Base-by-base conservation (phyloP, 148 eudicot species). In the Persicaria tinctoria region DNA sequence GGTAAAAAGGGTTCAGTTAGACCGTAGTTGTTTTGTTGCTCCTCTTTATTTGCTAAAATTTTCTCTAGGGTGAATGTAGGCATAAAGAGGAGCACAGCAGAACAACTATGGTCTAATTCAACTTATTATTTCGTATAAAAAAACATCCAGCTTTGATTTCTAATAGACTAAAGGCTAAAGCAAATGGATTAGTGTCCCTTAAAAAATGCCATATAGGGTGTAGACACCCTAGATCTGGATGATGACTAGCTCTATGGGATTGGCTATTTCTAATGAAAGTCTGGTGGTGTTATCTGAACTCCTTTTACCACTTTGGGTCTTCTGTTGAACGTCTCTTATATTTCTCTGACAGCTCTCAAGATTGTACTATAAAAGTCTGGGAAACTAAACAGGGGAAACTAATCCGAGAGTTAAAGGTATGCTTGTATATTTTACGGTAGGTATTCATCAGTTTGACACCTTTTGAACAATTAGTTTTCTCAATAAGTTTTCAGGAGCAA, bases 321-420 rank as follows among this genome's bases (percentile, higher is more conserved):
- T 76, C 77, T 73, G 44, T n/a, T 72, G 46, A 56, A 7, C 53
- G 20, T 48, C 74, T 82, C 56, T 13, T 73, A 63, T 32, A 81
- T 70, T 17, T 54, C 49, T 80, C 68, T 74, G 80, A 77, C 91
- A 94, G 98, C 54, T 94, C 98, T 76, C 97, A 91, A 80, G 98
- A 94, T 80, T 94, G 96, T 75, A 88, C 96, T 12, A 94, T 94
- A 68, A 94, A 94, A 82, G 92, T 91, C 49, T 94, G 98, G 98
- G 96, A 94, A 83, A 88, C 98, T 46, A 74, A 87, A 64, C 85
- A 88, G 76, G 98, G 98, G 77, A 94, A 90, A 84, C 77, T 94
- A 79, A 91, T 94, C 64, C 93, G 96, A 44, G 96, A 91, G 85
- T 78, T 94, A 70, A 94, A 94, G 97, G 98, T 91, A 76, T 18